These are phyloP conservation scores for Zymoseptoria tritici DNA, from an alignment of 2,329 filamentous ascomycete species.

Conservation along the genomic window DNA sequence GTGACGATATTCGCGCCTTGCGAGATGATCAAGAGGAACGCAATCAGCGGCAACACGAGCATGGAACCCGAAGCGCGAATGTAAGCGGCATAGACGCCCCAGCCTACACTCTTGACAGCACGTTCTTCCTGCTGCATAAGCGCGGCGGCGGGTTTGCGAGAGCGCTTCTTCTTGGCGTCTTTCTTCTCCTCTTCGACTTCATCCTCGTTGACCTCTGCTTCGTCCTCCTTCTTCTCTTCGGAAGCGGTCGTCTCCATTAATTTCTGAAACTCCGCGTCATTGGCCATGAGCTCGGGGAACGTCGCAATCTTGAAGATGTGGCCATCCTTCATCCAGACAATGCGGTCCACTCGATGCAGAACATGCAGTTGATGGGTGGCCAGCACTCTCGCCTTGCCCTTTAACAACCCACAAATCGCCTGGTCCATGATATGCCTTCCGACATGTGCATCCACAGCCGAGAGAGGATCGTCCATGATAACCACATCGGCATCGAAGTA, in stretches of 20 bases:
- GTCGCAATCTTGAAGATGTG: constrained; percentile 79
- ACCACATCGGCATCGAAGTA: constrained; percentile 58
- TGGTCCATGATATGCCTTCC: constrained; percentile 78
- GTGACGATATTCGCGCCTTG: constrained; percentile 83
- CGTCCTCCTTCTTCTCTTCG: constrained; percentile 42
- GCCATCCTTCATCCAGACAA: constrained; percentile 88
- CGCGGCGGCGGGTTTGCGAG: constrained; percentile 41
- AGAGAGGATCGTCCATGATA: constrained; percentile 58
- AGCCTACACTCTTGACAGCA: constrained; percentile 68
- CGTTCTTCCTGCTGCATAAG: constrained; percentile 71
- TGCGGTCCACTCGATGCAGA: constrained; percentile 79
- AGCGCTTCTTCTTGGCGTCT: constrained; percentile 40
- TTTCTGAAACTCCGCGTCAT: constrained; percentile 68
- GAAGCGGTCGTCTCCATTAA: constrained; percentile 72
- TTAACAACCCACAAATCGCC: constrained; percentile 80
- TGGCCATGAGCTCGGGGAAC: constrained; percentile 76
- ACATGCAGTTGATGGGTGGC: constrained; percentile 96
- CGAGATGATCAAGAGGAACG: constrained; percentile 60
- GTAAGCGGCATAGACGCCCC: constrained; percentile 72
- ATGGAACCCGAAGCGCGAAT: constrained; percentile 66
- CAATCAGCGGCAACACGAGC: constrained; percentile 56
- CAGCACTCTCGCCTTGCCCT: constrained; percentile 81
- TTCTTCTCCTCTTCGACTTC: constrained; percentile 55
- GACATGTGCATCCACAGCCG: constrained; percentile 51
- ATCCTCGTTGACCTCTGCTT: constrained; percentile 39